These are phyloP conservation scores for Cucurbita maxima DNA, from an alignment of 306 rosid genomes.

Conservation along the genomic window DNA sequence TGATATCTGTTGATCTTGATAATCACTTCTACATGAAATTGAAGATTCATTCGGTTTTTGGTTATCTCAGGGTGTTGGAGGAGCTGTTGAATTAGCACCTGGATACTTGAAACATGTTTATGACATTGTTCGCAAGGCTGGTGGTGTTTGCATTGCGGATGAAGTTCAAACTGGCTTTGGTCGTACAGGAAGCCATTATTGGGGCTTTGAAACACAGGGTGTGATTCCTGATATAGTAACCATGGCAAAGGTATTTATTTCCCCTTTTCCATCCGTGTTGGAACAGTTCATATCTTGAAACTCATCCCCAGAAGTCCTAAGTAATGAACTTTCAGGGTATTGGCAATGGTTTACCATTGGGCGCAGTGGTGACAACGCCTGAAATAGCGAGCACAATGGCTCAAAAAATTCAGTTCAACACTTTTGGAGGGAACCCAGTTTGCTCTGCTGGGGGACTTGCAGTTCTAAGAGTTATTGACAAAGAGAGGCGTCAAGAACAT, in stretches of 20 bases:
- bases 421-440: conserved; percentile 87
- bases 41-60: neutral
- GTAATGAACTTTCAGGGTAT: conserved; percentile 48
- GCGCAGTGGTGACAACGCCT: conserved; percentile 87
- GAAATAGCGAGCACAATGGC: conserved; percentile 75
- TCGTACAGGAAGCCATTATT: conserved; percentile 81
- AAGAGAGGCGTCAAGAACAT: conserved; percentile 80
- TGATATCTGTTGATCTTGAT: neutral
- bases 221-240: conserved; percentile 90
- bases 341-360: conserved; percentile 85
- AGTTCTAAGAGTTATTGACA: conserved; percentile 65
- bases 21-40: neutral
- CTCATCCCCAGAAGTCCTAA: neutral
- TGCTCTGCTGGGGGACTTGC: conserved; percentile 91
- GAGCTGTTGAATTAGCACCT: conserved; percentile 74
- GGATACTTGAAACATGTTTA: conserved; percentile 78
- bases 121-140: conserved; percentile 68
- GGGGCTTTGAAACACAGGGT: conserved; percentile 91
- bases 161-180: conserved; percentile 98
- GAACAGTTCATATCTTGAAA: neutral
- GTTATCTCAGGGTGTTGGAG: conserved; percentile 68
- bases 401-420: conserved; percentile 66
- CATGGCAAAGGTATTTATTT: conserved; percentile 81
- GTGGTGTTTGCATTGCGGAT: conserved; percentile 95
- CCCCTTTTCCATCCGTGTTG: neutral